Evolutionary conservation across 2,329 filamentous ascomycete genomes (phyloP).

Genomic region (Plectosphaerella cucumerina): DNA sequence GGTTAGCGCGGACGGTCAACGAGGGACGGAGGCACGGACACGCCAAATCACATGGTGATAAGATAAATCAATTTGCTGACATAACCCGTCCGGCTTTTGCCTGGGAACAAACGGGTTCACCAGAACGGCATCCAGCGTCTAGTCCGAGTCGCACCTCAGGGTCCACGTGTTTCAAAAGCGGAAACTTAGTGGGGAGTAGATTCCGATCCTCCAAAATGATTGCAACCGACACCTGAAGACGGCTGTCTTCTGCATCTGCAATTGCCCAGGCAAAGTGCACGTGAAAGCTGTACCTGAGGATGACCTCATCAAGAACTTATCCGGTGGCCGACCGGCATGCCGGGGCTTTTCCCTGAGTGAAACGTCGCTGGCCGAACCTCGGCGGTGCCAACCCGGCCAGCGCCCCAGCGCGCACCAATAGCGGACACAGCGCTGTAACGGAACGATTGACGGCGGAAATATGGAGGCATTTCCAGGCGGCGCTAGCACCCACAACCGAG

Average conservation of each 20-base stretch:
- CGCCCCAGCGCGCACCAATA: constrained; percentile 6
- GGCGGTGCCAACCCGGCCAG: constrained; percentile 9
- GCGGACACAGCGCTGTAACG: constrained; percentile 10
- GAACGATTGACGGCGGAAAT: constrained; percentile 10
- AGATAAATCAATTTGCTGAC: background rate
- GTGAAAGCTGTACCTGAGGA: background rate
- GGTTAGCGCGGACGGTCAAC: constrained; percentile 4
- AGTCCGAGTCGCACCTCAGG: too few relatives aligned
- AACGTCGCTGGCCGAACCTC: constrained; percentile 7
- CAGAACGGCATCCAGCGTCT: too few relatives aligned
- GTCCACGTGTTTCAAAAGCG: too few relatives aligned
- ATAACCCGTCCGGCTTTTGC: background rate
- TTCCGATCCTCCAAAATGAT: too few relatives aligned
- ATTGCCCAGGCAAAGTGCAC: too few relatives aligned
- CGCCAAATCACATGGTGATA: constrained; percentile 8
- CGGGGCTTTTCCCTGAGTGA: background rate
- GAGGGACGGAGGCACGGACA: background rate
- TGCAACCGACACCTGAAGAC: too few relatives aligned
- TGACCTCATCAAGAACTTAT: constrained; percentile 1
- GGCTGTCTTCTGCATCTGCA: too few relatives aligned
- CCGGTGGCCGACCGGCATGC: background rate
- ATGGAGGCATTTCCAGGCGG: constrained; percentile 6
- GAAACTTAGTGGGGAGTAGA: too few relatives aligned
- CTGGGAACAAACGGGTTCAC: too few relatives aligned
- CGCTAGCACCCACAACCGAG: constrained; percentile 10